Base-by-base conservation (phyloP, 441 rosid genomes). In the Brassica hybrid region DNA sequence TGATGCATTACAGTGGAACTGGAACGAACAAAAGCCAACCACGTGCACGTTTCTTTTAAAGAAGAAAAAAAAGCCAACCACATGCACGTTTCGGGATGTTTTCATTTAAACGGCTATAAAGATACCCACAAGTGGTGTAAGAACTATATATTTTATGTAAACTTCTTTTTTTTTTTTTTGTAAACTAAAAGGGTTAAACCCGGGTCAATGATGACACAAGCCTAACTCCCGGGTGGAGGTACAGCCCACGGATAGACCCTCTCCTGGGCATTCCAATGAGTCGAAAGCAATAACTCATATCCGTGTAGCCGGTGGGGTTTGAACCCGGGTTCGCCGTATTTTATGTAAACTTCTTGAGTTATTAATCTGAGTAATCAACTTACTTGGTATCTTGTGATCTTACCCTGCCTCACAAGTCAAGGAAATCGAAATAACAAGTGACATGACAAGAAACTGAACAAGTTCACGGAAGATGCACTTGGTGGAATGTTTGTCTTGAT, bases 401-500 rank as follows among this genome's bases (percentile, higher is more conserved):
- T 50, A 56, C 10, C 14, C 14, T 8, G 25, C 27, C 25, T 27
- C 36, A 61, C 23, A 21, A 21, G 23, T 21, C 17, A 48, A 48
- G 17, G 11, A 38, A 38, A 41, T 43, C 6, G 52, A 43, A 43
- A 14, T 12, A 43, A 43, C 18, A n/a, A 50, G 57, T 21, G 23
- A 21, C 23, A 21, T 21, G 23, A 21, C 23, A 21, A 21, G 23
- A 21, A 21, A 21, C 23, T 21, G 23, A 21, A 21, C 23, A 21
- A 21, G 23, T 21, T 21, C 23, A 21, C 23, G 23, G 23, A 21
- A 21, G 23, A 21, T 21, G 2, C 23, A 62, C 30, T 38, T 11
- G 16, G 50, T 71, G 71, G 59, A 76, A 64, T 65, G 52, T 67
- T 72, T 72, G 58, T 66, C 69, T 67, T 78, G 48, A 27, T 21